Base-by-base conservation (phyloP, 1,284 basidiomycete species). In the Mycena citricolor region DNA sequence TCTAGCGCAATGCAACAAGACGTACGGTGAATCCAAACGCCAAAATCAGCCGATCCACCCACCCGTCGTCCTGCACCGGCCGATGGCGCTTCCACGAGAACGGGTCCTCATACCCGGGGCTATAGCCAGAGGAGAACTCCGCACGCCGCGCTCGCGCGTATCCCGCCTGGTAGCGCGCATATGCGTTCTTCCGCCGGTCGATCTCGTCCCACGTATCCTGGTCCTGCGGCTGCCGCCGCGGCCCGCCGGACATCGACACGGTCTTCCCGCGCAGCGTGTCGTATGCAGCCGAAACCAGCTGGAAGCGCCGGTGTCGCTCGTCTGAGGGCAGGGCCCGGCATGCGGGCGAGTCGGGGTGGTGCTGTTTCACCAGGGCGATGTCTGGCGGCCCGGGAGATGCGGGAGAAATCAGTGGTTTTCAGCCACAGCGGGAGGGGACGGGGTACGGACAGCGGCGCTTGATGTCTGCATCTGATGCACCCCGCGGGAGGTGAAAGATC, bases 291-390 rank as follows among this genome's bases (percentile, higher is more conserved):
- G 69, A 68, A 34, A 79, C 67, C 26, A 71, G 65, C 37, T 75
- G 75, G 54, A 79, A 79, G 11, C 68, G 71, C 4, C 65, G 57
- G 42, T 71, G 73, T 11, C 69, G 67, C 28, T 69, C 57, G 8
- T 60, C 47, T 2, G 68, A 49, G 11, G 69, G 51, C 6, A 71
- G 42, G 32, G 52, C 49, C 20, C 65, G 62, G 20, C 58, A 60
- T 2, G 52, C 56, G 3, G 63, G 61, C 4, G 77, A 79, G 62
- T 84, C 81, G 13, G 81, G 81, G 55, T 84, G 81, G 58, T 83
- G 81, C 40, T 81, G 69, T 32, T 75, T 68, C 14, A 83, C 81
- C 28, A 84, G 77, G 49, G 83, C 81, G 57, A 76, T 82, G 61
- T 83, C 81, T 83, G 42, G 3, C 32, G 10, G 52, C 24, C 13